A percentile compares a stretch with the other conserved stretches of the same genome.
These are phyloP conservation scores for Diaporthe sp. DNA, from an alignment of 2,329 filamentous ascomycete species.

Conservation along the genomic window DNA sequence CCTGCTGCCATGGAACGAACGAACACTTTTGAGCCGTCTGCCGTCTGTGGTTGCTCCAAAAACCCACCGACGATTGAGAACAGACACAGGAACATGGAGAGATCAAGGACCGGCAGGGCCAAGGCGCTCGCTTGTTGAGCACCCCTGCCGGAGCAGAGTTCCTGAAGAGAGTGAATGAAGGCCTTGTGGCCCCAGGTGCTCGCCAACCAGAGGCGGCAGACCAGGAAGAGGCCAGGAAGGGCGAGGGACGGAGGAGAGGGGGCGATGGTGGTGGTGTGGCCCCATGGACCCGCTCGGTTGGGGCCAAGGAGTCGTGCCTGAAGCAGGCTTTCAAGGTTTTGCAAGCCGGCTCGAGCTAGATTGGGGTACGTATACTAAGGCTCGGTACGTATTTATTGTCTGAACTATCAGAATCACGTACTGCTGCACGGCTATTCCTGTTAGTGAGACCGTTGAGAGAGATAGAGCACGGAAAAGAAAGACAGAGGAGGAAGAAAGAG, in stretches of 20 bases:
- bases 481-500: not conserved
- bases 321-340: slow-evolving; percentile 28
- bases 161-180: slow-evolving; percentile 15
- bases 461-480: not conserved
- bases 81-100: not conserved
- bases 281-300: slow-evolving; percentile 24
- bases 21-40: not conserved
- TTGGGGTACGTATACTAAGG: slow-evolving; percentile 2
- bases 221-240: slow-evolving; percentile 5
- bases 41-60: not conserved
- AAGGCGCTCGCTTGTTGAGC: not conserved
- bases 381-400: not conserved
- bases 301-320: slow-evolving; percentile 29
- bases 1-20: not conserved
- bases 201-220: slow-evolving; percentile 17
- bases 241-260: not conserved
- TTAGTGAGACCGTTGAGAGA: not conserved
- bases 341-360: slow-evolving; percentile 22
- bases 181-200: not conserved
- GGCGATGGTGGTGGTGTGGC: slow-evolving; percentile 4
- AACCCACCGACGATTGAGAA: slow-evolving; percentile 1
- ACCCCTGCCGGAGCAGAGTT: slow-evolving; percentile 22
- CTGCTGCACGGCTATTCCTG: not conserved
- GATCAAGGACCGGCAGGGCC: slow-evolving; percentile 8
- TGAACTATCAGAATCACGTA: not conserved